phyloP scores from a whole-genome alignment of 768 basidiomycete genomes.

The Rhodocollybia butyracea region DNA sequence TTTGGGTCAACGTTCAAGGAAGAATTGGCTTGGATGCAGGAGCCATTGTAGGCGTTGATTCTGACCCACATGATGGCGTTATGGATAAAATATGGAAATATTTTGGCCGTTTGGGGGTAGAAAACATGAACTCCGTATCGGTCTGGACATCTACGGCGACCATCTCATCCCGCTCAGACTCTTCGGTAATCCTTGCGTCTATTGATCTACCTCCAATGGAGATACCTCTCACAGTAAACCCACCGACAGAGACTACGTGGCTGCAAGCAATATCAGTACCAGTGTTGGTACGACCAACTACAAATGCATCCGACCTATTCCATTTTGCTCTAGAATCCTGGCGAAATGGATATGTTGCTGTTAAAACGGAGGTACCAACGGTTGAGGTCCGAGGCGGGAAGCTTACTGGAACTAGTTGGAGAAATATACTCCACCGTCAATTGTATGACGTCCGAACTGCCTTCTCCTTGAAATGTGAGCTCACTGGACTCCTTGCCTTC shows the following conservation, averaged over 20 bases:
- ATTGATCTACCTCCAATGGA: constrained; percentile 48
- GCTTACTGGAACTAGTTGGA: constrained; percentile 44
- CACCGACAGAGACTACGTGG: constrained; percentile 53
- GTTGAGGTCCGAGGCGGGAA: constrained; percentile 52
- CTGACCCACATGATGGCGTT: constrained; percentile 38
- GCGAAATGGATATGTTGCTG: constrained; percentile 45
- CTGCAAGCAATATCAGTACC: constrained; percentile 50
- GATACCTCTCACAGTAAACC: constrained; percentile 52
- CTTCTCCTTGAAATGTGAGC: constrained; percentile 50
- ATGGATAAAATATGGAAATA: constrained; percentile 56
- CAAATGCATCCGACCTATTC: constrained; percentile 43
- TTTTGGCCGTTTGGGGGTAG: constrained; percentile 68
- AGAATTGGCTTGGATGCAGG: constrained; percentile 70
- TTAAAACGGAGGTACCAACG: constrained; percentile 39
- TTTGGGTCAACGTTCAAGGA: constrained; percentile 55
- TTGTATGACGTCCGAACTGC: constrained; percentile 43
- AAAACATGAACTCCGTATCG: constrained; percentile 51
- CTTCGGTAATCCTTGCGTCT: constrained; percentile 38
- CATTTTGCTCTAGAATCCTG: constrained; percentile 59
- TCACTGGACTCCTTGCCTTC: constrained; percentile 21
- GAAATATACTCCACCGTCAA: constrained; percentile 32
- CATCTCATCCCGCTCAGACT: constrained; percentile 42
- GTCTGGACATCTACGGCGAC: constrained; percentile 50
- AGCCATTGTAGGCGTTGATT: constrained; percentile 51
- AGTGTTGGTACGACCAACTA: constrained; percentile 50